Conservation (phyloP, 2,329 filamentous ascomycete genomes). For the Botryotinia globosa region DNA sequence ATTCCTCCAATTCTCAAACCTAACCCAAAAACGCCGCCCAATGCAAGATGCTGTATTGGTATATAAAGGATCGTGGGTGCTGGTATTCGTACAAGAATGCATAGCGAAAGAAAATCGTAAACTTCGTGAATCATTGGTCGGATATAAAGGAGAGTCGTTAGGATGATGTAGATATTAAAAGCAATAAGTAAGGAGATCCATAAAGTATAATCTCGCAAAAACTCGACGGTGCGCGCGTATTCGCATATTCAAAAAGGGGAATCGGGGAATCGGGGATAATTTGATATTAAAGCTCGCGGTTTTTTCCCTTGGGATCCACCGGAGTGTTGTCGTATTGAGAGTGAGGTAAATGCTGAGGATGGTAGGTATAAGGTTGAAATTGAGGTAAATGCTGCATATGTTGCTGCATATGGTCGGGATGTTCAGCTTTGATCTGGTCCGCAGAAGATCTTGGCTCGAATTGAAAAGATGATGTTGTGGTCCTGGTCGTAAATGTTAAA, state of each 20-base stretch:
- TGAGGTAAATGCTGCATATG: slow-evolving; percentile 26
- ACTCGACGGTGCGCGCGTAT: slow-evolving; percentile 6
- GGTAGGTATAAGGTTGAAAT: slow-evolving; percentile 20
- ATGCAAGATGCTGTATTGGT: slow-evolving; percentile 33
- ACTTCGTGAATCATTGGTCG: slow-evolving; percentile 31
- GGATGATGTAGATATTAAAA: slow-evolving; percentile 23
- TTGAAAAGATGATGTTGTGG: slow-evolving; percentile 32
- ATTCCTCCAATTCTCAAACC: slow-evolving; percentile 20
- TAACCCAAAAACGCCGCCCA: slow-evolving; percentile 29
- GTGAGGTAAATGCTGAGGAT: slow-evolving; percentile 27
- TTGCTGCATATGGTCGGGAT: slow-evolving; percentile 20
- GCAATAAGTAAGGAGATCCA: slow-evolving; percentile 27
- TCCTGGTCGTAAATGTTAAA: slow-evolving; percentile 39
- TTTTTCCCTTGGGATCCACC: slow-evolving; percentile 36
- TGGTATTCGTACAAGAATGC: slow-evolving; percentile 38
- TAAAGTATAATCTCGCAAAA: slow-evolving; percentile 13
- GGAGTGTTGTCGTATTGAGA: slow-evolving; percentile 33
- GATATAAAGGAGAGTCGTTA: slow-evolving; percentile 30
- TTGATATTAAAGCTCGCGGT: slow-evolving; percentile 34
- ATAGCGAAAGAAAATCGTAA: slow-evolving; percentile 34
- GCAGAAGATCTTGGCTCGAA: slow-evolving; percentile 29
- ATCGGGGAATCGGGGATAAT: slow-evolving; percentile 5
- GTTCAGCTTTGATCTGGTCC: slow-evolving; percentile 33
- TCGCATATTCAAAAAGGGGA: slow-evolving; percentile 25
- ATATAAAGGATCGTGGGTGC: slow-evolving; percentile 32